Conservation (phyloP, 2,329 filamentous ascomycete species). For the Pseudopyricularia cyperi region DNA sequence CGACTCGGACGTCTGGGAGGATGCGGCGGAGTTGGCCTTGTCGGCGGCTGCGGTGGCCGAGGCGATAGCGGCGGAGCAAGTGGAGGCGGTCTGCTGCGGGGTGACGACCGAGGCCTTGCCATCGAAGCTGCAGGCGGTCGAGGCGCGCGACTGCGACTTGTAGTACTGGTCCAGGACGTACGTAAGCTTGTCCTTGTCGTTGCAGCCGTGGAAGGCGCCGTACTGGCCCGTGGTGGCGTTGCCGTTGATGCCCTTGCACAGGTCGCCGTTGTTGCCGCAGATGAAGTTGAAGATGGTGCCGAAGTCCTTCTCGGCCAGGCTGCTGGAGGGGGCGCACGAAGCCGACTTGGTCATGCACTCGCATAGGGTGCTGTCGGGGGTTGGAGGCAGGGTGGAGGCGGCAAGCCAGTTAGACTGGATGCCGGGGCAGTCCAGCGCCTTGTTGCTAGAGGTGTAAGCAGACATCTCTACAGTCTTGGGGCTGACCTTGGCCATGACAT, state of each 20-base stretch:
- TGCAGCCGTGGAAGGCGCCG: slow-evolving; percentile 70
- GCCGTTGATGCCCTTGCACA: slow-evolving; percentile 55
- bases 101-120: slow-evolving; percentile 48
- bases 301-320: slow-evolving; percentile 44
- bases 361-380: slow-evolving; percentile 69
- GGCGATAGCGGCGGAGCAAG: slow-evolving; percentile 45
- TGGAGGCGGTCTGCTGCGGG: slow-evolving; percentile 28
- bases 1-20: slow-evolving; percentile 19
- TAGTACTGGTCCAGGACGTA: slow-evolving; percentile 68
- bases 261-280: slow-evolving; percentile 43
- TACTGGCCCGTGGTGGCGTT: slow-evolving; percentile 58
- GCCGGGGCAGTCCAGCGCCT: slow-evolving; percentile 57
- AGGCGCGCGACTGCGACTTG: slow-evolving; percentile 35
- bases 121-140: slow-evolving; percentile 56
- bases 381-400: slow-evolving; percentile 58
- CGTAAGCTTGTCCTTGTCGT: slow-evolving; percentile 54
- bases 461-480: slow-evolving; percentile 53
- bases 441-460: slow-evolving; percentile 64
- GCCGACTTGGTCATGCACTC: slow-evolving; percentile 70
- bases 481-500: slow-evolving; percentile 52
- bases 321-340: slow-evolving; percentile 51
- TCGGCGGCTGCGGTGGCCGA: slow-evolving; percentile 47
- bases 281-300: slow-evolving; percentile 61
- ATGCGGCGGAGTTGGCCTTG: slow-evolving; percentile 31
- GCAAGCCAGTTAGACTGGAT: slow-evolving; percentile 56